Conservation (phyloP, 78 protist genomes). For the Emiliania huxleyi region DNA sequence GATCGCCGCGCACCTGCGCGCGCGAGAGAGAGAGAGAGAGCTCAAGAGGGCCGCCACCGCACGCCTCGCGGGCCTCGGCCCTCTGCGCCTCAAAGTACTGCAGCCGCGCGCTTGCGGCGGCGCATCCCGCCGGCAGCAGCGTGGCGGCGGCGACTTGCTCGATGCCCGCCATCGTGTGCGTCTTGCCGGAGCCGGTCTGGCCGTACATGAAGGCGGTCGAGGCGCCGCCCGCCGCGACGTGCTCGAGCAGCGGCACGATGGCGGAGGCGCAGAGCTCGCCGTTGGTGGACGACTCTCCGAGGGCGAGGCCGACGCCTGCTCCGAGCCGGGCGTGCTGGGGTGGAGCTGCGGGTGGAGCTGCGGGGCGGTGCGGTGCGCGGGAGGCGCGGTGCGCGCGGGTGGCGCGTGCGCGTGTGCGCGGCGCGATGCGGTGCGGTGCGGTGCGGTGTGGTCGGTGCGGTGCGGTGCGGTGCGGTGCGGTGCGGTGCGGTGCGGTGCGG, state of each 20-base stretch:
- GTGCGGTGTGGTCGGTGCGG: too few relatives aligned
- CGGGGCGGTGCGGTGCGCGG: too few relatives aligned
- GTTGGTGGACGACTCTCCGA: neutral
- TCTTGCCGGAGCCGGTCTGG: conserved; percentile 50
- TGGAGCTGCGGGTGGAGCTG: too few relatives aligned
- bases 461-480: too few relatives aligned
- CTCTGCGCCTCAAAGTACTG: neutral
- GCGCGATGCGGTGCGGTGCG: too few relatives aligned
- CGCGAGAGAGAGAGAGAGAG: too few relatives aligned
- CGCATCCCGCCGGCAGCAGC: neutral
- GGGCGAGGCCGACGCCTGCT: neutral
- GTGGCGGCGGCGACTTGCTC: neutral
- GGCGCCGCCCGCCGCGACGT: neutral
- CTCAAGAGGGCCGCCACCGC: too few relatives aligned
- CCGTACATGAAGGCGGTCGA: conserved; percentile 33
- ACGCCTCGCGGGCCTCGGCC: too few relatives aligned
- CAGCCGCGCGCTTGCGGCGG: neutral
- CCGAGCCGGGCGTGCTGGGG: too few relatives aligned
- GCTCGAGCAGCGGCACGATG: neutral
- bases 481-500: too few relatives aligned
- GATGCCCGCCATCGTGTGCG: conserved; percentile 40
- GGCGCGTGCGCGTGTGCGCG: too few relatives aligned
- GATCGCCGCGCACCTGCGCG: neutral
- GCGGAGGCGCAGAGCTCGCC: neutral
- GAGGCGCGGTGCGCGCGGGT: too few relatives aligned